Conservation (phyloP, 2,329 filamentous ascomycete species). For the Parastagonospora nodorum region DNA sequence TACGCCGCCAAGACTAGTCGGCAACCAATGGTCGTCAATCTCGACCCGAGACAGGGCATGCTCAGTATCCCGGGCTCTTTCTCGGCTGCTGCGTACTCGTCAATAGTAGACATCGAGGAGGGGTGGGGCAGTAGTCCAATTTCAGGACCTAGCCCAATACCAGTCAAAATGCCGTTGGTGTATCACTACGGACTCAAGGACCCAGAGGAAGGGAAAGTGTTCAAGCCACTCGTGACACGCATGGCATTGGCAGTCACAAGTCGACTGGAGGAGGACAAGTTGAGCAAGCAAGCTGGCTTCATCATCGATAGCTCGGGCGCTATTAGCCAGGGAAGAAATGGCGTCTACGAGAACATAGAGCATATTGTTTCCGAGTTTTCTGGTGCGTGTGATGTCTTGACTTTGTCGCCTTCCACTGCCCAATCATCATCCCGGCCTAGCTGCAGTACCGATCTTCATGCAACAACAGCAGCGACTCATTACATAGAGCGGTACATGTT, state of each 20-base stretch:
- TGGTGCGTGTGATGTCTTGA: slow-evolving; percentile 54
- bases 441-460: too few species aligned
- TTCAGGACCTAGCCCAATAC: slow-evolving; percentile 83
- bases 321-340: slow-evolving; percentile 65
- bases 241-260: slow-evolving; percentile 79
- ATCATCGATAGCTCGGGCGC: slow-evolving; percentile 83
- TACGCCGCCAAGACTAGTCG: slow-evolving; percentile 77
- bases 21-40: slow-evolving; percentile 81
- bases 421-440: not conserved
- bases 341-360: slow-evolving; percentile 75
- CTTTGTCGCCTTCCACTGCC: not conserved
- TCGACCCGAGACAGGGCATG: slow-evolving; percentile 75
- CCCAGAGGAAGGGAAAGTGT: slow-evolving; percentile 72
- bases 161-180: slow-evolving; percentile 88
- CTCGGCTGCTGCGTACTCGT: slow-evolving; percentile 84
- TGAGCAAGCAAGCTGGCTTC: slow-evolving; percentile 74
- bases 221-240: slow-evolving; percentile 73
- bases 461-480: not conserved
- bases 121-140: slow-evolving; percentile 91
- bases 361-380: slow-evolving; percentile 76
- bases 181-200: slow-evolving; percentile 82
- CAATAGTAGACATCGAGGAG: slow-evolving; percentile 84
- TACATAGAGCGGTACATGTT: slow-evolving; percentile 2
- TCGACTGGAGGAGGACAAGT: slow-evolving; percentile 75
- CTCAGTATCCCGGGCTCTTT: slow-evolving; percentile 70